Percentiles rank a stretch among this genome's conserved stretches.
Evolutionary conservation across 805 yeast genomes (phyloP).

Genomic region (Lipomyces starkeyi): DNA sequence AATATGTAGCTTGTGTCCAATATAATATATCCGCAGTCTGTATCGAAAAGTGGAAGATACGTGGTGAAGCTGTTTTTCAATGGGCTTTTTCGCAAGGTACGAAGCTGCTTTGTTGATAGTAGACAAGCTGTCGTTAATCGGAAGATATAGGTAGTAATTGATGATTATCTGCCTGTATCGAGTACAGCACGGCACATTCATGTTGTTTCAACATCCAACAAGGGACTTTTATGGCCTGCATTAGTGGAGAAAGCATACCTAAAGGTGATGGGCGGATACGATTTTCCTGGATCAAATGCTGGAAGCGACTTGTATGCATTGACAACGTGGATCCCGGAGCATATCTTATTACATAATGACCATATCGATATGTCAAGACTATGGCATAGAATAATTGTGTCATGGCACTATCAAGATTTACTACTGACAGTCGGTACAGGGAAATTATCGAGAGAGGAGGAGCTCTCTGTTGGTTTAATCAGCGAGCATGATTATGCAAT

Average conservation of each 20-base stretch:
- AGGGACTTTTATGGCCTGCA: slow-evolving; percentile 61
- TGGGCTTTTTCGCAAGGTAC: slow-evolving; percentile 55
- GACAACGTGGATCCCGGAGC: slow-evolving; percentile 78
- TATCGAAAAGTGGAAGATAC: slow-evolving; percentile 46
- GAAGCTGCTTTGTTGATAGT: not conserved
- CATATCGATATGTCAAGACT: slow-evolving; percentile 37
- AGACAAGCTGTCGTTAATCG: not conserved
- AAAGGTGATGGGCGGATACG: slow-evolving; percentile 64
- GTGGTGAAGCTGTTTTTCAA: slow-evolving; percentile 56
- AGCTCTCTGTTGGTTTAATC: slow-evolving; percentile 49
- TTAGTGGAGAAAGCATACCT: slow-evolving; percentile 79
- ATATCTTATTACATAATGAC: slow-evolving; percentile 43
- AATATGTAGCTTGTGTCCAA: slow-evolving; percentile 31
- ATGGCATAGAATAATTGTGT: slow-evolving; percentile 47
- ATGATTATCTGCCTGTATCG: slow-evolving; percentile 54
- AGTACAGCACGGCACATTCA: slow-evolving; percentile 22
- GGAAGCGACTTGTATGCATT: slow-evolving; percentile 69
- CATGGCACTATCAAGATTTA: slow-evolving; percentile 49
- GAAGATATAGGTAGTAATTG: slow-evolving; percentile 48
- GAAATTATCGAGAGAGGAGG: slow-evolving; percentile 45
- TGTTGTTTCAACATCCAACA: slow-evolving; percentile 49
- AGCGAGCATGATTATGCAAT: slow-evolving; percentile 77
- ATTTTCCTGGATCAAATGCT: slow-evolving; percentile 76
- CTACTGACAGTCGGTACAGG: slow-evolving; percentile 76
- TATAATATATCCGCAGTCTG: slow-evolving; percentile 39